Evolutionary conservation across 139 green algal species (phyloP), one percentile per base, ranked within the genome.

Genomic region (Micractinium sp.): DNA sequence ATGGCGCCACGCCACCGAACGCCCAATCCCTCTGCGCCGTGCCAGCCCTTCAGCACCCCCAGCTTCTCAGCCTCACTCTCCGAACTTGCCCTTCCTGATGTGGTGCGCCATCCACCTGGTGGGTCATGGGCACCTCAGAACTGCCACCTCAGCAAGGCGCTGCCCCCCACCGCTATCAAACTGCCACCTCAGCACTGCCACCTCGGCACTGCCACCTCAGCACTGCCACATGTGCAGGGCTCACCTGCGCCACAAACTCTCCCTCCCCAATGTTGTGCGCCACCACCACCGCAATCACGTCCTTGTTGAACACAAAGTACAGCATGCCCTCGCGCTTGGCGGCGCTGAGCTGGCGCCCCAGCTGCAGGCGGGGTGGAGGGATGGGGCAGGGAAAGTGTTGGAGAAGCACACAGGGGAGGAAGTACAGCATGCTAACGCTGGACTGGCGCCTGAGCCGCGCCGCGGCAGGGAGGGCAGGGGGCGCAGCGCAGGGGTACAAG

Each of bases 211-310:
- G 56, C 56, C 16, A 12, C 12, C 16, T 20, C 53, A 74, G 47
- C 47, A 53, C n/a, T n/a, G 56, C 47, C 13, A 14, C 19, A 20
- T 31, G 29, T 0, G 15, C 0, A n/a, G n/a, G n/a, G n/a, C 85
- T 0, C 67, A 97, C 94, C 94, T 99, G 97, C 7, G 94, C 96
- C 79, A 99, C 98, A 93, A 99, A 99, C 89, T 99, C 98, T 0
- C 97, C 98, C 13, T 83, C 19, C 0, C 61, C 14, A 0, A 99
- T 87, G 88, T 97, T 91, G 90, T 99, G 97, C 22, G 96, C 97
- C 73, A 99, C 97, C 69, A 99, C 67, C 80, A 98, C 97, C 1
- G 92, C 93, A 63, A 99, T 95, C 38, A 95, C 94, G 19, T 93
- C 82, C 0, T 87, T 63, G 66, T 96, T 97, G 94, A 97, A 99